phyloP scores from a whole-genome alignment of 805 yeast species.

The Saturnispora ahearnii region DNA sequence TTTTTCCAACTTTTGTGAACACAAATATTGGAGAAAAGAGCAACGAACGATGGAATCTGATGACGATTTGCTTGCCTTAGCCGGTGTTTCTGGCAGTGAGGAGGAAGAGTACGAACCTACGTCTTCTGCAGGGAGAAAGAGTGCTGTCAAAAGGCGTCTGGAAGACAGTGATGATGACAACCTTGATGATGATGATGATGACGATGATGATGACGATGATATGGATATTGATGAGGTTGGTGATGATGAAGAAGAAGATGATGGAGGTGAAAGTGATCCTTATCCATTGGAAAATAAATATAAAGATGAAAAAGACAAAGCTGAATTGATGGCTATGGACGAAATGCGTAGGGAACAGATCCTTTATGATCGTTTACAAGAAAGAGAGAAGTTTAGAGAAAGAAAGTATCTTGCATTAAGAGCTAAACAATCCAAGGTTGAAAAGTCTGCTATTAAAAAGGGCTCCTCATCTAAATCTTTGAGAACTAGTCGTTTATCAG shows the following conservation, averaged over 20 bases:
- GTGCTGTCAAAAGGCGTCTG: slow-evolving; percentile 1
- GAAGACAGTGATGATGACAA: slow-evolving; percentile 16
- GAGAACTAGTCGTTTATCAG: slow-evolving; percentile 29
- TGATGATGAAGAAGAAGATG: slow-evolving; percentile 29
- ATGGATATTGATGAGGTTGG: slow-evolving; percentile 26
- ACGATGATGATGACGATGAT: slow-evolving; percentile 19
- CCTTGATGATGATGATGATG: slow-evolving; percentile 26
- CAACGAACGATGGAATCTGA: slow-evolving; percentile 49
- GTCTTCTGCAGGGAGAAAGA: slow-evolving; percentile 10
- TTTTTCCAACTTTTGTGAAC: background rate
- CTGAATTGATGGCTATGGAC: slow-evolving; percentile 57
- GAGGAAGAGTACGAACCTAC: slow-evolving; percentile 31
- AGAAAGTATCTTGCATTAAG: slow-evolving; percentile 76
- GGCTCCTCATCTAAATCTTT: slow-evolving; percentile 20
- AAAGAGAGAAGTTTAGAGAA: slow-evolving; percentile 81
- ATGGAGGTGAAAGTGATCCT: slow-evolving; percentile 49
- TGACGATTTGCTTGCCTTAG: slow-evolving; percentile 92
- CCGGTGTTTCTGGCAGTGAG: slow-evolving; percentile 63
- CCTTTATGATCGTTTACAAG: slow-evolving; percentile 87
- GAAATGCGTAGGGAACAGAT: slow-evolving; percentile 90
- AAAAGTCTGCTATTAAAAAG: slow-evolving; percentile 26
- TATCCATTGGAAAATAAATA: slow-evolving; percentile 92
- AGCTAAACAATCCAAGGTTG: slow-evolving; percentile 47
- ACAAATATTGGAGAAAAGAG: background rate
- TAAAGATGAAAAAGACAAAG: slow-evolving; percentile 73